Evolutionary conservation across 805 yeast species (phyloP).

Genomic region (Starmerella davenportii): DNA sequence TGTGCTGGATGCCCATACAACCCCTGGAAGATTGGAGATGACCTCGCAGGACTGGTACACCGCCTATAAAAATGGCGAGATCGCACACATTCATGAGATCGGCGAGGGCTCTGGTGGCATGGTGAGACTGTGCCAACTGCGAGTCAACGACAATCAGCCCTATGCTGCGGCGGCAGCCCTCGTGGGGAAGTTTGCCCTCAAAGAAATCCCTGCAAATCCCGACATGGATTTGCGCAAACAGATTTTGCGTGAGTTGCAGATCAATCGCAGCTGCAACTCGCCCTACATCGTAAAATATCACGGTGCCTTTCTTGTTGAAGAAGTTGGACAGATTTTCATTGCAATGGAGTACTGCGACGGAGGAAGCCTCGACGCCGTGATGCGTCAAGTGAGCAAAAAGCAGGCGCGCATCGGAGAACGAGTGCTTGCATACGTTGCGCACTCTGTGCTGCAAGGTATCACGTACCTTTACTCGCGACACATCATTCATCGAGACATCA

Average conservation of each 20-base stretch:
- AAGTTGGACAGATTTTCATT: conserved; percentile 65
- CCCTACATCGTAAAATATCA: conserved; percentile 80
- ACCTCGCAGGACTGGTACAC: conserved; percentile 12
- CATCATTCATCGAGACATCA: conserved; percentile 88
- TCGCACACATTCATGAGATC: conserved; percentile 47
- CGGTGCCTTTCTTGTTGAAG: conserved; percentile 73
- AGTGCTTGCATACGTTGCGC: conserved; percentile 79
- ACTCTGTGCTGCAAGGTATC: conserved; percentile 65
- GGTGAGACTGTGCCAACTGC: conserved; percentile 58
- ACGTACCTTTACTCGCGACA: conserved; percentile 73
- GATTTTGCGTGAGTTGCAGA: conserved; percentile 76
- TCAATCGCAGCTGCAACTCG: conserved; percentile 63
- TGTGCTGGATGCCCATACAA: not conserved
- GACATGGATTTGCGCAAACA: conserved; percentile 80
- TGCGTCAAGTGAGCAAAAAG: conserved; percentile 49
- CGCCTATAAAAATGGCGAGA: conserved; percentile 22
- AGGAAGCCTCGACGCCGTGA: conserved; percentile 74
- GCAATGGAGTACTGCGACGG: conserved; percentile 98
- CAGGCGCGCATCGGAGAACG: conserved; percentile 86
- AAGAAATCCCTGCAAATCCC: conserved; percentile 53
- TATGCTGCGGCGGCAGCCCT: conserved; percentile 4
- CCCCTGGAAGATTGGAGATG: conserved; percentile 5
- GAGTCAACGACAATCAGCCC: conserved; percentile 13
- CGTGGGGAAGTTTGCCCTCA: conserved; percentile 60
- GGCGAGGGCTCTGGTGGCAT: conserved; percentile 96